These are phyloP conservation scores for Zopfia rhizophila DNA, from an alignment of 2,329 filamentous ascomycete genomes.

Conservation along the genomic window DNA sequence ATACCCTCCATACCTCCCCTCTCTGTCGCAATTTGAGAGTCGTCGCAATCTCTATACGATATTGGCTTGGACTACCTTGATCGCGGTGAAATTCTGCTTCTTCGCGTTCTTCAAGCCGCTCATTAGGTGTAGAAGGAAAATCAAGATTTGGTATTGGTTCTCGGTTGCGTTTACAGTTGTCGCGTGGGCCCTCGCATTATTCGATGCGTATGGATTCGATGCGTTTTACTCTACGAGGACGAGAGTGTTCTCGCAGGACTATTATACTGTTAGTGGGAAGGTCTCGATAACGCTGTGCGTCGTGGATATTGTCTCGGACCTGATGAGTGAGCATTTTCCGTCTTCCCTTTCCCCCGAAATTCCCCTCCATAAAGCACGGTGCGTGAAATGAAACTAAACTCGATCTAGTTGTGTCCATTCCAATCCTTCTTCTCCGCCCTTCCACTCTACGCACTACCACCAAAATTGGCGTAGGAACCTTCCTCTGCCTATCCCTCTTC, in stretches of 20 bases:
- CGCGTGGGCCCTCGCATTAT: conserved; percentile 5
- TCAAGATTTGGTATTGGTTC: conserved; percentile 21
- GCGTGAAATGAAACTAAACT: not conserved
- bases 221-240: too few species aligned
- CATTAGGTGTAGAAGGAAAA: not conserved
- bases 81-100: conserved; percentile 16
- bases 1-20: too few species aligned
- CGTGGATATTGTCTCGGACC: conserved; percentile 9
- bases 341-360: not conserved
- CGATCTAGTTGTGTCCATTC: conserved; percentile 25
- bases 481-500: conserved; percentile 18
- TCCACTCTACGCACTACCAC: conserved; percentile 7
- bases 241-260: too few species aligned
- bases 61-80: conserved; percentile 10
- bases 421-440: conserved; percentile 17
- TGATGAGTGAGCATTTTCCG: conserved; percentile 17
- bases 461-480: conserved; percentile 9
- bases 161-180: conserved; percentile 11
- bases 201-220: too few species aligned
- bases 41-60: conserved; percentile 12
- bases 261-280: too few species aligned
- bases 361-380: too few species aligned
- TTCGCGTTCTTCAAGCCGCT: conserved; percentile 15
- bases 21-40: too few species aligned
- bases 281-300: too few species aligned